Conservation (phyloP, 164 flowering plant genomes). For the Platanus orientalis region DNA sequence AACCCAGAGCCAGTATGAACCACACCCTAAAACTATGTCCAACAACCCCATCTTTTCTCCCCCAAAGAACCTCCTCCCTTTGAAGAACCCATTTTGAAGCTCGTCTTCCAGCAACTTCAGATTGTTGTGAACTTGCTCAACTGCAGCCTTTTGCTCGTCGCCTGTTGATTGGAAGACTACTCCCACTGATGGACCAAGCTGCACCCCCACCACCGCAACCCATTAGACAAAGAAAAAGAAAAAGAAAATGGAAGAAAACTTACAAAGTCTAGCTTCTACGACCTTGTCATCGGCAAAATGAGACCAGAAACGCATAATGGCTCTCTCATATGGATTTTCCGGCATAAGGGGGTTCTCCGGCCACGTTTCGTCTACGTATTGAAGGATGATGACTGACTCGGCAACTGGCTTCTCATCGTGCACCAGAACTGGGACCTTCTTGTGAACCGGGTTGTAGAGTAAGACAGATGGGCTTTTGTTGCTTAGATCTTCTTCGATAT, state of each 20-base stretch:
- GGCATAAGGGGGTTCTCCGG: constrained; percentile 16
- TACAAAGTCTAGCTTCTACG: no score
- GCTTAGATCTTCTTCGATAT: constrained; percentile 20
- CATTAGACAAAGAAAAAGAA: neutral
- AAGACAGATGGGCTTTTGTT: constrained; percentile 22
- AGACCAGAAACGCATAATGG: constrained; percentile 21
- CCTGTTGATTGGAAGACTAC: constrained; percentile 17
- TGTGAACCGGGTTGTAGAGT: constrained; percentile 22
- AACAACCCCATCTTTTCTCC: constrained; percentile 20
- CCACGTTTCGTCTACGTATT: constrained; percentile 27
- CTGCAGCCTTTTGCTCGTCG: constrained; percentile 19
- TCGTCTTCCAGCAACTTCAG: constrained; percentile 21
- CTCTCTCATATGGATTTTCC: constrained; percentile 17
- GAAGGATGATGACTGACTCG: constrained; percentile 25
- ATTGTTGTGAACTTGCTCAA: constrained; percentile 8
- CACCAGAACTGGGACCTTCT: constrained; percentile 26
- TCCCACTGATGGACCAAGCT: constrained; percentile 28
- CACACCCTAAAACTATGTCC: constrained; percentile 27
- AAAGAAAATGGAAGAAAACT: neutral
- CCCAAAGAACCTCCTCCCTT: constrained; percentile 24
- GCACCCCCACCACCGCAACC: constrained; percentile 3
- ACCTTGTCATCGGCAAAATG: constrained; percentile 24
- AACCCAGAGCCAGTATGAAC: constrained; percentile 26
- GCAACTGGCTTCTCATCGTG: constrained; percentile 16
- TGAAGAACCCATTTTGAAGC: constrained; percentile 18